These are phyloP conservation scores for Pleurostoma richardsiae DNA, from an alignment of 2,329 filamentous ascomycete genomes.

Conservation along the genomic window DNA sequence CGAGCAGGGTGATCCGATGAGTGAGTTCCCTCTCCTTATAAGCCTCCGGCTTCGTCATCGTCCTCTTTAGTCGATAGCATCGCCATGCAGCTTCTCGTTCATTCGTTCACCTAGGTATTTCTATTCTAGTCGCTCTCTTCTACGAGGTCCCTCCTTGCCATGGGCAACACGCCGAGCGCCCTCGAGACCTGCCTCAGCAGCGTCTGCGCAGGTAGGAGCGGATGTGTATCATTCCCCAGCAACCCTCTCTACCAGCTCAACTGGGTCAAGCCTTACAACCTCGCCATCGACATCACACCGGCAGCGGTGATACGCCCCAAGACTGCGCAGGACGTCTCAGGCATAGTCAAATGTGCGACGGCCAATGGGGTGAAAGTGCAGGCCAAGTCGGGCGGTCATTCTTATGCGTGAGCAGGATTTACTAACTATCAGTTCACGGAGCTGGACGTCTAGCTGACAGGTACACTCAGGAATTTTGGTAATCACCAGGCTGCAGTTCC, in stretches of 20 bases:
- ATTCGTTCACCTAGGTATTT: no score
- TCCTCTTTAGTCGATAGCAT: no score
- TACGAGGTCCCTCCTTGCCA: conserved; percentile 11
- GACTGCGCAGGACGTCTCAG: conserved; percentile 47
- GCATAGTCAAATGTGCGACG: conserved; percentile 52
- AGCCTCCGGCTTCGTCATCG: no score
- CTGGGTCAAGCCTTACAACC: conserved; percentile 51
- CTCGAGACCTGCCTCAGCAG: conserved; percentile 39
- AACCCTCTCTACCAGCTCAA: conserved; percentile 36
- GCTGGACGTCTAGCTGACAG: no score
- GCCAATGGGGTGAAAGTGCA: conserved; percentile 48
- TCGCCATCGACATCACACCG: conserved; percentile 44
- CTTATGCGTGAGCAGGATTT: conserved; percentile 43
- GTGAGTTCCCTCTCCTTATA: no score
- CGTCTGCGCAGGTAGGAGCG: conserved; percentile 36
- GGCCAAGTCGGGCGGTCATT: conserved; percentile 60
- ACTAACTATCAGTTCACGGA: neutral
- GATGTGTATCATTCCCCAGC: conserved; percentile 41
- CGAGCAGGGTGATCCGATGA: no score
- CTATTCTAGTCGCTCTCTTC: no score
- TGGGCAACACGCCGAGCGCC: conserved; percentile 37
- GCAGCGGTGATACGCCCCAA: conserved; percentile 51
- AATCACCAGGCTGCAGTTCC: conserved; percentile 19
- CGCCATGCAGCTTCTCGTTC: no score
- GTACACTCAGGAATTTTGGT: no score